Evolutionary conservation across 2,329 filamentous ascomycete species (phyloP).

Genomic region (Hypoxylon rubiginosum): DNA sequence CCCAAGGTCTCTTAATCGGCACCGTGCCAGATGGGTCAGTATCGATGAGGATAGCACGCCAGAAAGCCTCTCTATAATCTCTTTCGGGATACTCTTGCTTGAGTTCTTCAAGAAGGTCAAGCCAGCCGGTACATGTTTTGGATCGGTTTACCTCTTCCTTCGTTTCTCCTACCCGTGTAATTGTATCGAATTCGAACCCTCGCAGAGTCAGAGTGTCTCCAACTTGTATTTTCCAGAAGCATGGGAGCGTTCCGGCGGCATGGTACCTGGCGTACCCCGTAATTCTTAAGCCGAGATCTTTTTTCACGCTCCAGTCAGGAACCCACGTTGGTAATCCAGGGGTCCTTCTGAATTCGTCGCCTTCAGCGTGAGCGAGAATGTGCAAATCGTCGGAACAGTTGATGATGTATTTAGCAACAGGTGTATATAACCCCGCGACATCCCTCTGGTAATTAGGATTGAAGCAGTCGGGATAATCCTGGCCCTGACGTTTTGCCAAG

Average conservation of each 20-base stretch:
- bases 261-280: slow-evolving; percentile 39
- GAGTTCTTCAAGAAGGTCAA: slow-evolving; percentile 32
- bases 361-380: slow-evolving; percentile 42
- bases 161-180: slow-evolving; percentile 37
- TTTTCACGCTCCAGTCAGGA: slow-evolving; percentile 41
- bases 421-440: slow-evolving; percentile 32
- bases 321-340: slow-evolving; percentile 38
- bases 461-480: slow-evolving; percentile 5
- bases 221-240: slow-evolving; percentile 20
- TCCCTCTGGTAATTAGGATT: slow-evolving; percentile 31
- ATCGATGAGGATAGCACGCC: slow-evolving; percentile 40
- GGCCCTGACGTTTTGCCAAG: slow-evolving; percentile 10
- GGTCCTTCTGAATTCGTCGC: slow-evolving; percentile 25
- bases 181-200: slow-evolving; percentile 37
- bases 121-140: slow-evolving; percentile 34
- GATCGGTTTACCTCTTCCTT: slow-evolving; percentile 36
- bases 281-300: slow-evolving; percentile 39
- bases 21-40: slow-evolving; percentile 31
- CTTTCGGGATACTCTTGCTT: slow-evolving; percentile 32
- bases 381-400: slow-evolving; percentile 32
- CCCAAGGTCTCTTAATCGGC: slow-evolving; percentile 36
- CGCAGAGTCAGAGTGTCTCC: slow-evolving; percentile 14
- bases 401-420: slow-evolving; percentile 37
- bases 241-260: slow-evolving; percentile 36
- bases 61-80: slow-evolving; percentile 40